Conservation (phyloP, 495 filamentous ascomycete genomes). For the Umbilicaria muhlenbergii region DNA sequence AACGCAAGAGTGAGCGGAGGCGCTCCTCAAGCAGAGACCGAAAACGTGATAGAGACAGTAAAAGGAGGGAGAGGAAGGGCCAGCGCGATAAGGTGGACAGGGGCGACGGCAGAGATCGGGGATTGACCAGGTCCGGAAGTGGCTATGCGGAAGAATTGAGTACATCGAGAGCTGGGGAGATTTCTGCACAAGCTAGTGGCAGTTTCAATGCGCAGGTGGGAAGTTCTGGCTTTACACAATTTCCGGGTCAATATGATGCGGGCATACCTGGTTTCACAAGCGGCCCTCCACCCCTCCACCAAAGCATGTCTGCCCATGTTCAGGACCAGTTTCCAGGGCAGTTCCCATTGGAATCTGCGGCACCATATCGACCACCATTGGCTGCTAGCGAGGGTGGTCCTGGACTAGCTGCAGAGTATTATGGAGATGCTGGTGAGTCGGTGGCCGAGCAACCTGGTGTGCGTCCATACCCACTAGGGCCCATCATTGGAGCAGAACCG, state of each 20-base stretch:
- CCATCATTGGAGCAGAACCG: slow-evolving; percentile 33
- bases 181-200: slow-evolving; percentile 13
- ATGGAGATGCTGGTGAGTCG: slow-evolving; percentile 48
- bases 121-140: slow-evolving; percentile 22
- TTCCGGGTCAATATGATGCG: slow-evolving; percentile 25
- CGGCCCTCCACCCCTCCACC: slow-evolving; percentile 12
- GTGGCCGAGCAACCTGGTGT: slow-evolving; percentile 45
- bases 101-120: slow-evolving; percentile 18
- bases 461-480: slow-evolving; percentile 32
- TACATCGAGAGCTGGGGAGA: slow-evolving; percentile 4
- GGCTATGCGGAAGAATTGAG: slow-evolving; percentile 8
- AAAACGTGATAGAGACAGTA: slow-evolving; percentile 8
- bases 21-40: slow-evolving; percentile 2
- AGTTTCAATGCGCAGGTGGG: slow-evolving; percentile 22
- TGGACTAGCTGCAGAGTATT: slow-evolving; percentile 51
- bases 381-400: slow-evolving; percentile 21
- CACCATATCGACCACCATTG: slow-evolving; percentile 37
- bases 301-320: slow-evolving; percentile 33
- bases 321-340: slow-evolving; percentile 45
- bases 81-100: slow-evolving; percentile 11
- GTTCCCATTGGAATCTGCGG: slow-evolving; percentile 26
- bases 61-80: slow-evolving; percentile 7
- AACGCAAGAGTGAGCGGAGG: slow-evolving; percentile 19
- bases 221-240: slow-evolving; percentile 26
- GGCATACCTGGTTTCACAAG: slow-evolving; percentile 10